Conservation (phyloP, 345 rosid species). For the Eucalyptus virginea region DNA sequence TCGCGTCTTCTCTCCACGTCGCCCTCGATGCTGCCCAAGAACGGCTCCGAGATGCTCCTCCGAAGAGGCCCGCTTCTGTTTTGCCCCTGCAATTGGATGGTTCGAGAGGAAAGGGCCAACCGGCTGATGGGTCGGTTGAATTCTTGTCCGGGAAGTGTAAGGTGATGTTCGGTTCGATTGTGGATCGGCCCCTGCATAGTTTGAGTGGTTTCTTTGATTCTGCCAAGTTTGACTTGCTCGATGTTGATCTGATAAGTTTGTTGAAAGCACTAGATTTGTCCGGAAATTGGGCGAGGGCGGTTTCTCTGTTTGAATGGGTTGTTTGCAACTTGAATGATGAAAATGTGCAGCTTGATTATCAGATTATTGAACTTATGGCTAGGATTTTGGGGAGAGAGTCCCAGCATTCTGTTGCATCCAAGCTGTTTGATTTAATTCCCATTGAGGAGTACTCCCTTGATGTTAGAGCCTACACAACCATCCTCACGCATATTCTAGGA, state of each 20-base stretch:
- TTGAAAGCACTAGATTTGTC: constrained; percentile 56
- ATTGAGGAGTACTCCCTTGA: constrained; percentile 45
- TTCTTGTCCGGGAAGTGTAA: constrained; percentile 42
- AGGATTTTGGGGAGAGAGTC: constrained; percentile 78
- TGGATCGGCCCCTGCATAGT: constrained; percentile 34
- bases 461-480: constrained; percentile 72
- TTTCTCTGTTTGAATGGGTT: constrained; percentile 62
- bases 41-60: constrained; percentile 1
- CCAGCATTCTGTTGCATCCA: constrained; percentile 53
- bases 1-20: constrained; percentile 29
- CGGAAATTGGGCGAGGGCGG: constrained; percentile 64
- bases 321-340: constrained; percentile 11
- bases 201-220: constrained; percentile 46
- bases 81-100: constrained; percentile 8
- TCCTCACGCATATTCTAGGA: constrained; percentile 49
- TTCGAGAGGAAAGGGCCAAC: constrained; percentile 2
- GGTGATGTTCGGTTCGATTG: constrained; percentile 27
- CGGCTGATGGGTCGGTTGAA: constrained; percentile 18
- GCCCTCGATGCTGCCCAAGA: constrained; percentile 10
- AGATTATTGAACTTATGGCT: constrained; percentile 44
- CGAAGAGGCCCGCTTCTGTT: constrained; percentile 13
- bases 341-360: constrained; percentile 31
- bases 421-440: constrained; percentile 57
- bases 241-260: constrained; percentile 48
- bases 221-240: constrained; percentile 32